Evolutionary conservation across 257 asterid genomes (phyloP).

Genomic region (Echites panduratus): DNA sequence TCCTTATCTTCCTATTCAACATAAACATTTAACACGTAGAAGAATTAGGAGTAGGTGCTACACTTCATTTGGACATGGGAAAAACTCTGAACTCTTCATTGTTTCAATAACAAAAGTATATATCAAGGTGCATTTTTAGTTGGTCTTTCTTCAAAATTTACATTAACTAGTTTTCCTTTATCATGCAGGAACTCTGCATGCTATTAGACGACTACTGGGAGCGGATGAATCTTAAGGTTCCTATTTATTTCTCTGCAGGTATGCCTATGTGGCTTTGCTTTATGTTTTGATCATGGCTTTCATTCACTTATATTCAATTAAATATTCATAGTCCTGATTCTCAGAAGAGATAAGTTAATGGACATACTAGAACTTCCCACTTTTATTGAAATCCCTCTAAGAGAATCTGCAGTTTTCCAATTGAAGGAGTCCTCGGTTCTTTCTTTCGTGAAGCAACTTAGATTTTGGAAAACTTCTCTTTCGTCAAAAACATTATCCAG

Average conservation of each 20-base stretch:
- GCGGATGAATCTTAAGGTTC: constrained; percentile 76
- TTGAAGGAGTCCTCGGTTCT: background rate
- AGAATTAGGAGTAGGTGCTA: background rate
- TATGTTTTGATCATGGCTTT: background rate
- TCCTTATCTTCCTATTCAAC: background rate
- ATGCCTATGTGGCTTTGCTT: constrained; percentile 18
- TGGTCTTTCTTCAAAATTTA: background rate
- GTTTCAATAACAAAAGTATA: background rate
- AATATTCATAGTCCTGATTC: background rate
- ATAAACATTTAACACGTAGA: background rate
- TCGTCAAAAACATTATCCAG: background rate
- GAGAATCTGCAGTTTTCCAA: background rate
- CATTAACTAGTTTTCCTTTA: constrained; percentile 15
- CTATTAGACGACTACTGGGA: constrained; percentile 92
- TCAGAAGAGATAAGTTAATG: background rate
- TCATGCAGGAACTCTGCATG: constrained; percentile 82
- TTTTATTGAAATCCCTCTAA: background rate
- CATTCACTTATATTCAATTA: background rate
- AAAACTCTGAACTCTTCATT: background rate
- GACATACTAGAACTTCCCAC: background rate
- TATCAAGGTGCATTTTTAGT: background rate
- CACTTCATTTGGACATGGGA: background rate
- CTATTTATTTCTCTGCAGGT: constrained; percentile 92
- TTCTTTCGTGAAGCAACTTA: background rate
- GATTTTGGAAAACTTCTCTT: background rate